Evolutionary conservation across 2,329 filamentous ascomycete genomes (phyloP).

Genomic region (Helotiales sp.): DNA sequence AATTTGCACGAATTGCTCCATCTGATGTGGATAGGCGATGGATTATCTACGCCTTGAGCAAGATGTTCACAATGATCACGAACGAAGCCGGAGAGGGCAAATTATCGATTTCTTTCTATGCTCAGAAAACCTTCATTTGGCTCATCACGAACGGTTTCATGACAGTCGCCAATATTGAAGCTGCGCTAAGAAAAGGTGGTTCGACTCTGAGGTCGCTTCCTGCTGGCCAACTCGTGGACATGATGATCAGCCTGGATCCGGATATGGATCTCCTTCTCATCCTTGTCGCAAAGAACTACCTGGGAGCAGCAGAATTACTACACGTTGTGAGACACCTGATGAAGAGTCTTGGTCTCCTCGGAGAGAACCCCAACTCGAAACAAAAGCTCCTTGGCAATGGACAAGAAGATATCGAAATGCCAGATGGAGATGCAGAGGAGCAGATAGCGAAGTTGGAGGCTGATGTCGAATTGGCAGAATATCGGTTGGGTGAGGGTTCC

Average conservation of each 20-base stretch:
- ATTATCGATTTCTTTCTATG: constrained; percentile 44
- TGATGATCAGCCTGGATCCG: constrained; percentile 65
- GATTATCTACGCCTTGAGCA: constrained; percentile 54
- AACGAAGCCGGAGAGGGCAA: constrained; percentile 14
- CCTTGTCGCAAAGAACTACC: constrained; percentile 64
- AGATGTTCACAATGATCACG: constrained; percentile 42
- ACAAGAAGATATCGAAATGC: constrained; percentile 14
- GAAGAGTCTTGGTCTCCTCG: constrained; percentile 62
- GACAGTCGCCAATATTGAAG: constrained; percentile 57
- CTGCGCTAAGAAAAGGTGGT: constrained; percentile 53
- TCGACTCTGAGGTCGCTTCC: constrained; percentile 41
- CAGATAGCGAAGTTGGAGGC: constrained; percentile 54
- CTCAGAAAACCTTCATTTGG: constrained; percentile 55
- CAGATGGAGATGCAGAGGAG: constrained; percentile 33
- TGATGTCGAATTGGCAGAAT: constrained; percentile 63
- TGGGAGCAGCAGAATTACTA: constrained; percentile 66
- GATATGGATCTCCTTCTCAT: constrained; percentile 66
- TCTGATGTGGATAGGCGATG: constrained; percentile 63
- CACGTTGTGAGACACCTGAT: constrained; percentile 66
- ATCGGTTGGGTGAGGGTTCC: constrained; percentile 64
- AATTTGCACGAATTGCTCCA: constrained; percentile 44
- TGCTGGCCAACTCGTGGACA: constrained; percentile 60
- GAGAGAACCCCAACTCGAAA: constrained; percentile 25
- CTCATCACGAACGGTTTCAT: constrained; percentile 61
- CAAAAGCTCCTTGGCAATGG: constrained; percentile 31